Evolutionary conservation across 2,329 filamentous ascomycete species (phyloP).

Genomic region (Neodidymelliopsis sp.): DNA sequence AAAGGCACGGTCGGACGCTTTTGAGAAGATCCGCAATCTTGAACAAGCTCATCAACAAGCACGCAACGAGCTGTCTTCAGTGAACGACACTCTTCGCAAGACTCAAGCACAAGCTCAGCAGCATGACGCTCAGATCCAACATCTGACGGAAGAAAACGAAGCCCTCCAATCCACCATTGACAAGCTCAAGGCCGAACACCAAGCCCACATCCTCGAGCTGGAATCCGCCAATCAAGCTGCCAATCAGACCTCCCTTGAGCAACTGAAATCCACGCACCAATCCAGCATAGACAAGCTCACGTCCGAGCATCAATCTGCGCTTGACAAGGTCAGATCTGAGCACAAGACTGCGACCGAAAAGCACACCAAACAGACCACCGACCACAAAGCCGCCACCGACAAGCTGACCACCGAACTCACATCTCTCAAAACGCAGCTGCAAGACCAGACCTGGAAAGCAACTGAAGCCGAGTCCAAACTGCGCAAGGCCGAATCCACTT

Average conservation of each 20-base stretch:
- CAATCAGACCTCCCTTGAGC: constrained; percentile 9
- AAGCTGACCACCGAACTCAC: constrained; percentile 43
- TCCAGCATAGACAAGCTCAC: constrained; percentile 3
- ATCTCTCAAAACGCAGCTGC: constrained; percentile 51
- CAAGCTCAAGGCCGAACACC: not conserved
- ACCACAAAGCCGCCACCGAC: constrained; percentile 10
- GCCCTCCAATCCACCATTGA: constrained; percentile 26
- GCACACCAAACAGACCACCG: not conserved
- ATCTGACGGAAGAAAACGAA: constrained; percentile 46
- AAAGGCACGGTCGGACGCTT: constrained; percentile 34
- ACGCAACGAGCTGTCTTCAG: constrained; percentile 34
- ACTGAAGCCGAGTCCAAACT: constrained; percentile 56
- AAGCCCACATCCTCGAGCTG: too few relatives aligned
- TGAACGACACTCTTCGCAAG: constrained; percentile 32
- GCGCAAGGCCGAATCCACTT: constrained; percentile 1
- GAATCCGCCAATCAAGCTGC: too few relatives aligned
- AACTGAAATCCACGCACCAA: constrained; percentile 20
- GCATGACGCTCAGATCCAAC: constrained; percentile 46
- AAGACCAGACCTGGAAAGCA: constrained; percentile 51
- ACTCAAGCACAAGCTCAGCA: constrained; percentile 35
- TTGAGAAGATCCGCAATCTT: constrained; percentile 36
- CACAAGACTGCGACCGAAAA: constrained; percentile 7
- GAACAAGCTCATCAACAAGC: constrained; percentile 37
- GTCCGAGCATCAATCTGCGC: constrained; percentile 1
- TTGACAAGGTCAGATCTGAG: constrained; percentile 22